Base-by-base conservation (phyloP, 2,329 filamentous ascomycete species). In the Phoma herbarum region DNA sequence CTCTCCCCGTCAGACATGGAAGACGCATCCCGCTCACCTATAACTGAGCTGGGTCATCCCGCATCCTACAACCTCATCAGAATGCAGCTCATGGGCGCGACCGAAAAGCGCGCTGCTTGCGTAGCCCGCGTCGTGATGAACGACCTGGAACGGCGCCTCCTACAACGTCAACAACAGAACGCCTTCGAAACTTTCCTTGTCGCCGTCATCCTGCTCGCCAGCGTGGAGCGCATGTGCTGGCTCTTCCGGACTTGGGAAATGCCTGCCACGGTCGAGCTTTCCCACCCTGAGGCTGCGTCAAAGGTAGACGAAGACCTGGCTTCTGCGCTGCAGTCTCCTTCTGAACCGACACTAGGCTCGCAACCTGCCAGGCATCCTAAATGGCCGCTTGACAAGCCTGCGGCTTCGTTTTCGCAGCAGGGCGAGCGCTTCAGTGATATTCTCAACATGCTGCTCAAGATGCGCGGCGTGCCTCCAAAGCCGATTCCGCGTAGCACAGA, bases 121-220 rank as follows among this genome's bases (percentile, higher is more conserved):
- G 75, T 86, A 6, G 81, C 81, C 63, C 85, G 84, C 52, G 76
- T 76, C 10, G 81, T 86, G 31, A 83, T 87, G 79, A 85, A 85
- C 60, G 85, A 87, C 57, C 78, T 88, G 1, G 86, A 88, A 67
- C 81, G 84, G 18, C 81, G 85, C n/a, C 75, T 88, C 4, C 78
- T 87, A 8, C 84, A 86, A 64, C 83, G 84, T 12, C 82, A 85
- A 66, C 83, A 85, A 69, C 81, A 80, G 22, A 83, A 82, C 50
- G 81, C 81, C 44, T 86, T 88, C 55, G 83, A 85, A 59, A 87
- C 85, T 0, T 87, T 86, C 67, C 73, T 88, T n/a, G 82, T 83
- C 5, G 80, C 84, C 0, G 77, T 88, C n/a, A 78, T 88, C 16
- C 76, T 88, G 0, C 75, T 88, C 23, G 85, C 83, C 57, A 86